Base-by-base conservation (phyloP, 768 basidiomycete genomes). In the Russula griseocarnosa region DNA sequence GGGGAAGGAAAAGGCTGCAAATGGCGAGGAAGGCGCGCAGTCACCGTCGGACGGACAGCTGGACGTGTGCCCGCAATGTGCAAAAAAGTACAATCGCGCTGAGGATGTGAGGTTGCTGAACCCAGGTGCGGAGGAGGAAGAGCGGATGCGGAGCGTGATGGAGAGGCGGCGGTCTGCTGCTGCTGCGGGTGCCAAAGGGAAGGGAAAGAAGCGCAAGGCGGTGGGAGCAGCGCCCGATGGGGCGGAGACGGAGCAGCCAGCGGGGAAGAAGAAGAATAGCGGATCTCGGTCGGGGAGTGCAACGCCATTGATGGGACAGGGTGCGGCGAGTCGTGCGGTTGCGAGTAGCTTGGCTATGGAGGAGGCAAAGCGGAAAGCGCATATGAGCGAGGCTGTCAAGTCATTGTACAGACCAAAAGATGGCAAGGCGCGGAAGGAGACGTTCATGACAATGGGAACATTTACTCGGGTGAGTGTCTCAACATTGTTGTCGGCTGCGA, bases 391-490 rank as follows among this genome's bases (percentile, higher is more conserved):
- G 13, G 92, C 92, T 18, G 86, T 97, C 40, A 90, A 88, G 76
- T 87, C 86, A 40, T 72, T 97, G 68, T 97, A 95, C 72, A 81
- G 75, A 47, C 73, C 77, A 13, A 83, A 85, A 62, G 81, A 83
- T 24, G 80, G 78, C 18, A 75, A 80, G 56, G 77, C 78, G 66
- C 80, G 78, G 72, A 92, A 93, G 72, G 89, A 90, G 76, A 94
- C 91, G 7, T 95, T 94, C 69, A 92, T 92, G 82, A 95, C 93
- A 1, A 90, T 87, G 82, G 86, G 87, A 20, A 96, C 94, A 14
- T 97, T 95, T 69, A 95, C 90, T 10, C 83, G 94, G 76, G 93
- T 94, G 71, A 74, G 93, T 79, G 3, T 1, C 22, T 16, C 24
- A 16, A 3, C 10, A 4, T 67, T 46, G 20, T 47, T 32, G 22